phyloP scores from a whole-genome alignment of 139 green algal genomes.

The Pedinophyceae sp. region DNA sequence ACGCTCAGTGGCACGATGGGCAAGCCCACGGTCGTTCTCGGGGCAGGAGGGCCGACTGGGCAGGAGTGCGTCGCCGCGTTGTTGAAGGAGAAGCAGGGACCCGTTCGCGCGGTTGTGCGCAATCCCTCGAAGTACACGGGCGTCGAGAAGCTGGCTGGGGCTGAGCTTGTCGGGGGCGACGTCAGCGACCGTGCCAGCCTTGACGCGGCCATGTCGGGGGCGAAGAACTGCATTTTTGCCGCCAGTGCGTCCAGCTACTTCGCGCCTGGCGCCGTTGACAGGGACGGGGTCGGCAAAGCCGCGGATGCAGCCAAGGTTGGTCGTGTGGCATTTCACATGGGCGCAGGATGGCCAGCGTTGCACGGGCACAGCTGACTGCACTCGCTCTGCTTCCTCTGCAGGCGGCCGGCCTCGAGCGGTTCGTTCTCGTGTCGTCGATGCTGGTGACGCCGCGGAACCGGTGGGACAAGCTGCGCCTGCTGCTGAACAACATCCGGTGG shows the following conservation, averaged over 20 bases:
- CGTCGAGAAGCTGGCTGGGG: conserved; percentile 6
- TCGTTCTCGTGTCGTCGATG: conserved; percentile 42
- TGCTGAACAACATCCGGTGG: conserved; percentile 58
- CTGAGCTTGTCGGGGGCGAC: conserved; percentile 28
- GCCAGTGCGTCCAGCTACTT: conserved; percentile 29
- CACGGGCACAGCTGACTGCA: too few species aligned
- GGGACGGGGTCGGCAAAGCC: conserved; percentile 34
- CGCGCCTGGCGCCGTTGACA: conserved; percentile 27
- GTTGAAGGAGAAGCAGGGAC: conserved; percentile 3
- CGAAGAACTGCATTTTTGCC: conserved; percentile 30
- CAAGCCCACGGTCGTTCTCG: conserved; percentile 34
- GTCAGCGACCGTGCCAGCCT: conserved; percentile 20
- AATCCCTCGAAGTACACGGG: conserved; percentile 20
- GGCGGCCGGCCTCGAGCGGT: conserved; percentile 2
- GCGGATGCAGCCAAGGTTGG: conserved; percentile 20
- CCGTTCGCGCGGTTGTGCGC: conserved; percentile 19
- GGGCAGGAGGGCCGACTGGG: conserved; percentile 33
- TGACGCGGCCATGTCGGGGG: conserved; percentile 2
- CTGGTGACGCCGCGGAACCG: conserved; percentile 39
- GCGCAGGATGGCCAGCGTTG: too few species aligned
- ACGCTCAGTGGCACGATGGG: too few species aligned
- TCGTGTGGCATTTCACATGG: too few species aligned
- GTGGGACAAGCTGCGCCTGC: conserved; percentile 35
- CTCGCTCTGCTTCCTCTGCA: too few species aligned
- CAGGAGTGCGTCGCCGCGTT: conserved; percentile 32